Base-by-base conservation (phyloP, 2,329 filamentous ascomycete genomes). In the Fusarium pseudograminearum region DNA sequence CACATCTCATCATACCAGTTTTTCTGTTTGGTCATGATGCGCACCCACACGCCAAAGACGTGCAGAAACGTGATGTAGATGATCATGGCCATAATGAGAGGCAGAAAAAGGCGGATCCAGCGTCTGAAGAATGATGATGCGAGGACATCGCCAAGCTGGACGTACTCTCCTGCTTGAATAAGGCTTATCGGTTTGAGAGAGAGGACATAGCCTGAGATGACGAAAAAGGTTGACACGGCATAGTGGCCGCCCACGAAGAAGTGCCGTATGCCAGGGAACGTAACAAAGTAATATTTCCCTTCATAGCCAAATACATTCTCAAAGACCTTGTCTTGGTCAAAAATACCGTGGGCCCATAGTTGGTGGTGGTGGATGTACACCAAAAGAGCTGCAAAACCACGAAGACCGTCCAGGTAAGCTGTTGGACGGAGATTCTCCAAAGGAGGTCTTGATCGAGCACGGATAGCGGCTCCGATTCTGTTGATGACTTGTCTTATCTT, bases 311-410 rank as follows among this genome's bases (percentile, higher is more conserved):
- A 91, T 10, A 82, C 82, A 45, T 84, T 84, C 70, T 89, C 86
- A n/a, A 89, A 78, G 2, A 81, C 77, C 11, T 69, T 52, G 41
- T 80, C 80, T 40, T 79, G 77, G 1, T 74, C 72, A 2, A 65
- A 75, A 30, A 76, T 77, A 59, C 75, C 80, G 76, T 88, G 89
- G 45, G 82, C 83, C 87, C 87, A 89, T 7, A 88, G 76, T 69
- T 86, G 78, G 74, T 90, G 84, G 76, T 90, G 87, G 55, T 89
- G 86, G 69, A 85, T 82, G 76, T 91, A 91, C 16, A 92, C 90
- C 30, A 91, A 75, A 31, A 92, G 82, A 4, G 90, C 88, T 7
- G 89, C 89, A 65, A 91, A 90, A 5, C 90, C 90, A 73, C 90
- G 81, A 16, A 92, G 79, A 16, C 90, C 90, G 70, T 92, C 90